Evolutionary conservation across 2,329 filamentous ascomycete genomes (phyloP), one percentile per base, ranked within the genome.

Genomic region (Aspergillus pseudotamarii): DNA sequence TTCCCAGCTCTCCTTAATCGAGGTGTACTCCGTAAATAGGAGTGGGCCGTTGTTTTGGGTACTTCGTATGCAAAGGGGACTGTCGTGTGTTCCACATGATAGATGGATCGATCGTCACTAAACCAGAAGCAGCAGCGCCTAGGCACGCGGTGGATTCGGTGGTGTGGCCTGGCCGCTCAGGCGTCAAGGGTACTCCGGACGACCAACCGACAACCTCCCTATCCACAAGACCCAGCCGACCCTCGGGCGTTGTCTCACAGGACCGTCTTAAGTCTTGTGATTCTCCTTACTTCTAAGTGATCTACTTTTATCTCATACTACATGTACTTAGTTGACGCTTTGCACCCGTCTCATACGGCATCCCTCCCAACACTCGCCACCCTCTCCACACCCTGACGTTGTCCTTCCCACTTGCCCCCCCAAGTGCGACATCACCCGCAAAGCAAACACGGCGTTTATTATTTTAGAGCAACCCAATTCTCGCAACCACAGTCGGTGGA

Each of bases 321-420:
- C 58, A 60, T 60, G 41, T 51, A 38, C 23, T 60, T 19, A 55
- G 26, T 28, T 51, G 21, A 32, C 28, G 6, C 36, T 38, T 36
- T 34, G 38, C 28, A 51, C 53, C 34, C 30, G 19, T 53, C 34
- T 28, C 14, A 43, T 46, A 36, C 30, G n/a, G 19, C 14, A 53
- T 51, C 38, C 26, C 19, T 36, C 56, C 11, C 46, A 38, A n/a
- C 45, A 23, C 23, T 63, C 58, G 58, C 57, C 61, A 63, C 50
- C n/a, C 36, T 61, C 60, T 61, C 59, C 64, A 60, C 64, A 67
- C 58, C 61, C 51, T 62, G 66, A 66, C 66, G 66, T 64, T 67
- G 51, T 61, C 34, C 61, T 59, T 63, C 21, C 57, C 55, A 46
- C 10, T 26, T n/a, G 26, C 26, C 34, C 46, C 28, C 46, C 26